A percentile compares a stretch with the other conserved stretches of the same genome.
phyloP scores from a whole-genome alignment of 2,329 filamentous ascomycete genomes.

The Diaporthe sp. region DNA sequence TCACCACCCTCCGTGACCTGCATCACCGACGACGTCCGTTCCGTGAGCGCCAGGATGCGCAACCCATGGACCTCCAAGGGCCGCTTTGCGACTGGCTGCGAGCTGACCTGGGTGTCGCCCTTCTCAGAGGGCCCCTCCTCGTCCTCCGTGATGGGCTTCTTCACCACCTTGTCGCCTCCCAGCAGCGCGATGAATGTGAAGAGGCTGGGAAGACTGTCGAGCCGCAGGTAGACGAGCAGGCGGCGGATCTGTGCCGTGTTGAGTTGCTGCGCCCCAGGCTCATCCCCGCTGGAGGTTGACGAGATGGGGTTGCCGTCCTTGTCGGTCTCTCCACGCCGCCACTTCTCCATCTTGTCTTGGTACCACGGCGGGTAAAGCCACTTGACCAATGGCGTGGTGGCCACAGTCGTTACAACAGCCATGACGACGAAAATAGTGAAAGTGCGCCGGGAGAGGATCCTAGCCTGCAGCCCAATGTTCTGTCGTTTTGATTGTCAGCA shows the following conservation, averaged over 20 bases:
- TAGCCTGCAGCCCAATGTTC: constrained; percentile 84
- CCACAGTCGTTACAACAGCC: constrained; percentile 85
- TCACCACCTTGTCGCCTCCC: constrained; percentile 55
- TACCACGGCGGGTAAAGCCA: constrained; percentile 79
- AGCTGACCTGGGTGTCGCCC: constrained; percentile 44
- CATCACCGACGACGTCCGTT: constrained; percentile 96
- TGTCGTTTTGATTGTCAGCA: constrained; percentile 45
- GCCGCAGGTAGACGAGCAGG: constrained; percentile 83
- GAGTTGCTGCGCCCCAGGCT: constrained; percentile 48
- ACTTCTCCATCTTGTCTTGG: constrained; percentile 64
- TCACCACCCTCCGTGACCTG: constrained; percentile 87
- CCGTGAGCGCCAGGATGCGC: constrained; percentile 88
- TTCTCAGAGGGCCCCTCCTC: constrained; percentile 43
- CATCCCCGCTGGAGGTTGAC: constrained; percentile 43
- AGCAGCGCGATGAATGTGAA: constrained; percentile 87
- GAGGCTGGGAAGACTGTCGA: constrained; percentile 86
- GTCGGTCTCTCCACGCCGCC: constrained; percentile 88
- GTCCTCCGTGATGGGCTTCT: constrained; percentile 42
- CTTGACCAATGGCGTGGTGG: constrained; percentile 82
- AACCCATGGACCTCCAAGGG: constrained; percentile 84
- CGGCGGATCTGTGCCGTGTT: constrained; percentile 65
- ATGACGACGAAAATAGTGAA: constrained; percentile 97
- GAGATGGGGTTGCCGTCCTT: constrained; percentile 72
- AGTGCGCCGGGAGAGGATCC: constrained; percentile 82
- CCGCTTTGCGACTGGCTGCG: constrained; percentile 51